These are phyloP conservation scores for Nevesoporus exiguus DNA, from an alignment of 768 basidiomycete species.

Conservation along the genomic window DNA sequence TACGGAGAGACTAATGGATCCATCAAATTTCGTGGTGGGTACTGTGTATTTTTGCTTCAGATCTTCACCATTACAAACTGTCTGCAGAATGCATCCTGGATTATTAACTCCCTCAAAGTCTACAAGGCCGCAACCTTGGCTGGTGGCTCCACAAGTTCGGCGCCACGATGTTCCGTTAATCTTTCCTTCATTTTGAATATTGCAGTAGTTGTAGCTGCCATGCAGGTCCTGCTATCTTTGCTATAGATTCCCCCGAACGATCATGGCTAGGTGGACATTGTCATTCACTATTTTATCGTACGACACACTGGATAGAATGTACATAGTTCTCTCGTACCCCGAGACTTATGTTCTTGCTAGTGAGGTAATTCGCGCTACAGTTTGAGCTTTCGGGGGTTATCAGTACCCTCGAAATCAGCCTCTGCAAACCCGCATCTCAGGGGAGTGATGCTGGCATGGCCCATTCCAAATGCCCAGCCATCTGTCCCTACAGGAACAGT, in stretches of 20 bases:
- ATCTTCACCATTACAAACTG: constrained; percentile 2
- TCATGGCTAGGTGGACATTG: neutral
- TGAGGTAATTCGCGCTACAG: constrained; percentile 42
- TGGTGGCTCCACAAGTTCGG: constrained; percentile 31
- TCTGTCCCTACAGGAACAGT: constrained; percentile 76
- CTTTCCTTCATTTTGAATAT: constrained; percentile 10
- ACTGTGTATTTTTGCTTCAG: neutral
- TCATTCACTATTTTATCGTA: constrained; percentile 10
- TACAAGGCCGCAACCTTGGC: constrained; percentile 56
- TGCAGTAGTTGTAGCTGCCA: neutral
- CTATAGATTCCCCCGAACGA: constrained; percentile 13
- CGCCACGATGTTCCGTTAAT: constrained; percentile 1
- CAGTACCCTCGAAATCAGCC: constrained; percentile 10
- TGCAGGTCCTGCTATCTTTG: constrained; percentile 15
- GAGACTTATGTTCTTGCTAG: neutral
- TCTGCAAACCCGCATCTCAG: constrained; percentile 74
- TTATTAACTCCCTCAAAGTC: constrained; percentile 74
- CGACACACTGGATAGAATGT: constrained; percentile 7
- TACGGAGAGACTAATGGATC: constrained; percentile 56
- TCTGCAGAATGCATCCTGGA: constrained; percentile 73
- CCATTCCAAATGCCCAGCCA: constrained; percentile 72
- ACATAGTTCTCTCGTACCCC: neutral
- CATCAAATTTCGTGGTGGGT: constrained; percentile 67
- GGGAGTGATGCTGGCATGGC: constrained; percentile 74
- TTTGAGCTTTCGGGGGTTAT: constrained; percentile 12